phyloP scores from a whole-genome alignment of 148 eudicot species.

The Persicaria maculosa region DNA sequence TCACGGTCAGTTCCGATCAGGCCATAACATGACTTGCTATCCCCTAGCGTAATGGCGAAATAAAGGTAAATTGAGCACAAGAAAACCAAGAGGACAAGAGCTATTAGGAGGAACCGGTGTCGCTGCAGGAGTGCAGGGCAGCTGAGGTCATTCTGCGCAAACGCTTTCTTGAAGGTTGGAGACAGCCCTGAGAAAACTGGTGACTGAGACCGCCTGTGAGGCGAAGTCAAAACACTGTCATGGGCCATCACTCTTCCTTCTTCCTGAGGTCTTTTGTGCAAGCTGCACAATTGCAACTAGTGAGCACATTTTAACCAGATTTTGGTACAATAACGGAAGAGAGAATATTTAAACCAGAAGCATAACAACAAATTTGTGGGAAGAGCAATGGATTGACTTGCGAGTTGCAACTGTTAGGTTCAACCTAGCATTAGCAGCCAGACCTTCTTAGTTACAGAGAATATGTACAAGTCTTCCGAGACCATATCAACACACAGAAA shows the following conservation, averaged over 20 bases:
- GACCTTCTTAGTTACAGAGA: neutral
- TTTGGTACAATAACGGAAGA: neutral
- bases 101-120: conserved; percentile 76
- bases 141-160: conserved; percentile 42
- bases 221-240: conserved; percentile 55
- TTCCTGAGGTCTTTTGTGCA: conserved; percentile 1
- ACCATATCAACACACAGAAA: neutral
- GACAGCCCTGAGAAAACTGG: conserved; percentile 30
- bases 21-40: conserved; percentile 41
- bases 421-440: neutral
- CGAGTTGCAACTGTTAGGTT: neutral
- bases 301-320: neutral
- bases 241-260: conserved; percentile 37
- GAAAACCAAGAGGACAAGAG: conserved; percentile 62
- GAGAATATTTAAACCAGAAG: neutral
- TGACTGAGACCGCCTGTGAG: conserved; percentile 63
- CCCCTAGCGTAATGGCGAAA: conserved; percentile 79
- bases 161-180: conserved; percentile 30
- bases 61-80: conserved; percentile 83
- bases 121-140: conserved; percentile 57
- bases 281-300: neutral
- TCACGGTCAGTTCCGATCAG: conserved; percentile 49
- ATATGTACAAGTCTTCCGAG: neutral
- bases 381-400: neutral
- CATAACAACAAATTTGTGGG: neutral